These are phyloP conservation scores for Bryoerythrophyllum caledonicum DNA, from an alignment of 225 moss, liverwort and hornwort genomes.

Conservation along the genomic window DNA sequence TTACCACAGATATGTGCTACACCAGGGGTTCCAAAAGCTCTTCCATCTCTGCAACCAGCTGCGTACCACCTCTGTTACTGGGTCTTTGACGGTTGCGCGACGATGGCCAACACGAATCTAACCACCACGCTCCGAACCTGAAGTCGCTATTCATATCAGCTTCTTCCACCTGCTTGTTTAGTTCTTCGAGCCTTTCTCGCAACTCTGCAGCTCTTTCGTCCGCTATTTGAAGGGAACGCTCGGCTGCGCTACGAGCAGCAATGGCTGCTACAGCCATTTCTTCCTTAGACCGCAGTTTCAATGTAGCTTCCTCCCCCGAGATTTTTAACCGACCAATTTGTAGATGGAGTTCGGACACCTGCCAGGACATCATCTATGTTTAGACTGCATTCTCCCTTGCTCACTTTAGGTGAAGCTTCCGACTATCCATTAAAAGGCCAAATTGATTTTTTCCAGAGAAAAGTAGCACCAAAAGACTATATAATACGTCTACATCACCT, in stretches of 20 bases:
- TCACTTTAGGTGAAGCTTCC: background rate
- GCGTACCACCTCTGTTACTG: constrained; percentile 33
- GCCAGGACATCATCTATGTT: constrained; percentile 15
- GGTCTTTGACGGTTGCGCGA: constrained; percentile 54
- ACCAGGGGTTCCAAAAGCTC: constrained; percentile 74
- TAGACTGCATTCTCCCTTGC: background rate
- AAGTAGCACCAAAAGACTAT: background rate
- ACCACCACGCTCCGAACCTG: constrained; percentile 31
- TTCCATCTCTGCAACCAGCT: constrained; percentile 68
- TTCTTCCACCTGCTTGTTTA: constrained; percentile 66
- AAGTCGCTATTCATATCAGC: constrained; percentile 47
- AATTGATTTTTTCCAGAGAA: background rate
- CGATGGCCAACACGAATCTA: constrained; percentile 75
- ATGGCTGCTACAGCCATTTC: constrained; percentile 76
- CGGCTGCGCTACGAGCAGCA: constrained; percentile 69
- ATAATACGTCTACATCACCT: background rate
- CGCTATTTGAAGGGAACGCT: constrained; percentile 74
- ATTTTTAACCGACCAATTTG: constrained; percentile 50
- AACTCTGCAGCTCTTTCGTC: constrained; percentile 72
- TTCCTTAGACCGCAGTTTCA: constrained; percentile 69
- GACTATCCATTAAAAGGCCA: background rate
- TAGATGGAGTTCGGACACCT: constrained; percentile 58
- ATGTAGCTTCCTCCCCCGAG: constrained; percentile 55
- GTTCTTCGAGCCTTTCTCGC: constrained; percentile 68
- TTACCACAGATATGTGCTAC: constrained; percentile 24